Conservation (phyloP, 805 yeast species). For the Sporopachydermia quercuum region DNA sequence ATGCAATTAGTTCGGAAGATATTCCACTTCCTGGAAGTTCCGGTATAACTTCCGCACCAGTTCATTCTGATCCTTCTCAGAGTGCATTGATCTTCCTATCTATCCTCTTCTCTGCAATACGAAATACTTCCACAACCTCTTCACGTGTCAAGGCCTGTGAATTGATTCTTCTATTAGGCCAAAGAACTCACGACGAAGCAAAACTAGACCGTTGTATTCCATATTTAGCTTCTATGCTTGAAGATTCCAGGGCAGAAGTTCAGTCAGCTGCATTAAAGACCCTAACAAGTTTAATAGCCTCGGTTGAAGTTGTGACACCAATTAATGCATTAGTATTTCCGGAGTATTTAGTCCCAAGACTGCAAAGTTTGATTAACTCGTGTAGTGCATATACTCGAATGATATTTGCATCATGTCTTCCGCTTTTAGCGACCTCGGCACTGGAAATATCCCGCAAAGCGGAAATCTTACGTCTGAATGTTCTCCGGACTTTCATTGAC, state of each 20-base stretch:
- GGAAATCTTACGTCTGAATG: conserved; percentile 28
- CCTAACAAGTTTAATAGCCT: conserved; percentile 48
- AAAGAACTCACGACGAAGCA: conserved; percentile 63
- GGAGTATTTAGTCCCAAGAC: conserved; percentile 67
- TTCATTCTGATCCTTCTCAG: conserved; percentile 12
- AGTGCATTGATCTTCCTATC: conserved; percentile 45
- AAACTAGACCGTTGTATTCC: conserved; percentile 82
- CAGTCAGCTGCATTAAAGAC: conserved; percentile 50
- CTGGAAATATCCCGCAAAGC: conserved; percentile 38
- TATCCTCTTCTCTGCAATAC: conserved; percentile 40
- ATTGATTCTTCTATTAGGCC: conserved; percentile 60
- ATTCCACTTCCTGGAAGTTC: too few relatives aligned
- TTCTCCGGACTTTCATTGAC: conserved; percentile 20
- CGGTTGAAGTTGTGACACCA: conserved; percentile 53
- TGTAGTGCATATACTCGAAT: conserved; percentile 38
- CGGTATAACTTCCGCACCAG: conserved; percentile 2
- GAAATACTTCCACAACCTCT: conserved; percentile 44
- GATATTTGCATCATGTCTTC: conserved; percentile 58
- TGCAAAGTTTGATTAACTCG: conserved; percentile 28
- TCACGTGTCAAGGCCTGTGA: conserved; percentile 61
- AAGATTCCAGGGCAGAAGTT: conserved; percentile 51
- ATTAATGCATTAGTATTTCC: conserved; percentile 65
- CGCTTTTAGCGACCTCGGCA: conserved; percentile 54
- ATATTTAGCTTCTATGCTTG: conserved; percentile 54
- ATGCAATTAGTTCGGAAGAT: too few relatives aligned